Conservation (phyloP, 2,329 filamentous ascomycete genomes). For the Endocalyx cinctus region DNA sequence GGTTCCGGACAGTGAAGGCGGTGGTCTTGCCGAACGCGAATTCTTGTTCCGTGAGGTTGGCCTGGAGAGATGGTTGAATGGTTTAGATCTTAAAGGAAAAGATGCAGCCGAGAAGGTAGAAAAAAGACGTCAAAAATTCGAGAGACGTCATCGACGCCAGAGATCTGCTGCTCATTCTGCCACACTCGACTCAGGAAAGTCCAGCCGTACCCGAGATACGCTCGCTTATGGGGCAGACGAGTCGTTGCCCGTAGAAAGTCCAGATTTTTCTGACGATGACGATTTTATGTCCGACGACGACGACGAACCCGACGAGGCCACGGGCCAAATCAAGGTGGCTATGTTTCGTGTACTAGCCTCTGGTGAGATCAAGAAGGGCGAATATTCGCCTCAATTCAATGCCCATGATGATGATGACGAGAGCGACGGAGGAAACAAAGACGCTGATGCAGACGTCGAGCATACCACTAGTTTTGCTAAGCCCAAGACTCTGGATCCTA, state of each 20-base stretch:
- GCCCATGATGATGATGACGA: conserved; percentile 92
- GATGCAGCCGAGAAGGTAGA: conserved; percentile 87
- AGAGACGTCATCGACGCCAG: conserved; percentile 62
- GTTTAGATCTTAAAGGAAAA: conserved; percentile 88
- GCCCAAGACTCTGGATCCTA: conserved; percentile 91
- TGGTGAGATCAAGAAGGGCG: conserved; percentile 94
- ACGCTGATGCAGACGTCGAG: conserved; percentile 75
- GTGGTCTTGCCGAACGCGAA: conserved; percentile 90
- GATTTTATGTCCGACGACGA: conserved; percentile 68
- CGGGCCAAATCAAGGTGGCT: conserved; percentile 96
- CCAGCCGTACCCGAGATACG: conserved; percentile 49
- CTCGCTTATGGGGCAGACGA: conserved; percentile 78
- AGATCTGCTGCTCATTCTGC: conserved; percentile 40
- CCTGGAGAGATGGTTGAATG: conserved; percentile 92
- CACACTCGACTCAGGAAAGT: conserved; percentile 33
- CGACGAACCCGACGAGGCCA: conserved; percentile 87
- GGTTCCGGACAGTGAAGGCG: conserved; percentile 83
- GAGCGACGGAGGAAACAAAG: conserved; percentile 42
- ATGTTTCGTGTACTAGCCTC: conserved; percentile 93
- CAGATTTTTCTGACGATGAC: conserved; percentile 70
- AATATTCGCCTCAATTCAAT: conserved; percentile 97
- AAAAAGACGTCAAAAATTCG: conserved; percentile 77
- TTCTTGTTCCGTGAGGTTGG: conserved; percentile 97
- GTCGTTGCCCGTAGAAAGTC: conserved; percentile 66
- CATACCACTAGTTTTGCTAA: conserved; percentile 98